These are phyloP conservation scores for Exophiala mesophila DNA, from an alignment of 2,329 filamentous ascomycete genomes.

Conservation along the genomic window DNA sequence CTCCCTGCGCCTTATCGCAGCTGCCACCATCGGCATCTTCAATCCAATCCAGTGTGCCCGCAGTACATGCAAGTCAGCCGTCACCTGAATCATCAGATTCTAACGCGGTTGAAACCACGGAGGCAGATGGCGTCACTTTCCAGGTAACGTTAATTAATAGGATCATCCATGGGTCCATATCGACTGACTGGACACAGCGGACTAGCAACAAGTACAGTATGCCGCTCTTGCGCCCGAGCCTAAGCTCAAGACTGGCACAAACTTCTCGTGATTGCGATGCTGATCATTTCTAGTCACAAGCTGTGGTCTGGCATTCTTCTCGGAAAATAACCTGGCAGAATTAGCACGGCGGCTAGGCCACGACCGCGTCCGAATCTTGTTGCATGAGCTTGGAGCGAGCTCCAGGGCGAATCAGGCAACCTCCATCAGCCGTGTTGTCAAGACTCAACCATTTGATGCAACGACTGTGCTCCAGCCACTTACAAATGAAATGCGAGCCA, in stretches of 20 bases:
- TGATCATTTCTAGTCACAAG: slow-evolving; percentile 32
- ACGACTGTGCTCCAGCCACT: slow-evolving; percentile 15
- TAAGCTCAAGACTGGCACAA: slow-evolving; percentile 16
- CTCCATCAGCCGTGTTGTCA: slow-evolving; percentile 13
- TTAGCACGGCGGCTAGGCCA: slow-evolving; percentile 29
- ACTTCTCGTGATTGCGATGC: slow-evolving; percentile 29
- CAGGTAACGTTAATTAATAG: not conserved
- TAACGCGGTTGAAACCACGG: not conserved
- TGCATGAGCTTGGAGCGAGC: slow-evolving; percentile 21
- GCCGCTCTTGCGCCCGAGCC: slow-evolving; percentile 5
- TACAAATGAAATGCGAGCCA: slow-evolving; percentile 9
- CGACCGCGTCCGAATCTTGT: slow-evolving; percentile 23
- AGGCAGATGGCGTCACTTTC: not conserved
- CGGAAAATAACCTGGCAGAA: slow-evolving; percentile 30
- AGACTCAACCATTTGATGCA: slow-evolving; percentile 19
- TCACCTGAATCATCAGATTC: not conserved
- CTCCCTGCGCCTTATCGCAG: no score
- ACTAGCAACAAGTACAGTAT: slow-evolving; percentile 15
- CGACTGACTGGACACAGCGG: not conserved
- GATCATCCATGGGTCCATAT: not conserved
- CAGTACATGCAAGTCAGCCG: not conserved
- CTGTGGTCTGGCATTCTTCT: slow-evolving; percentile 35
- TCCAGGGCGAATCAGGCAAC: not conserved
- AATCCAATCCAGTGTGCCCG: no score
- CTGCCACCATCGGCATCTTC: no score